phyloP scores from a whole-genome alignment of 345 rosid genomes.

The Camelina sativa region DNA sequence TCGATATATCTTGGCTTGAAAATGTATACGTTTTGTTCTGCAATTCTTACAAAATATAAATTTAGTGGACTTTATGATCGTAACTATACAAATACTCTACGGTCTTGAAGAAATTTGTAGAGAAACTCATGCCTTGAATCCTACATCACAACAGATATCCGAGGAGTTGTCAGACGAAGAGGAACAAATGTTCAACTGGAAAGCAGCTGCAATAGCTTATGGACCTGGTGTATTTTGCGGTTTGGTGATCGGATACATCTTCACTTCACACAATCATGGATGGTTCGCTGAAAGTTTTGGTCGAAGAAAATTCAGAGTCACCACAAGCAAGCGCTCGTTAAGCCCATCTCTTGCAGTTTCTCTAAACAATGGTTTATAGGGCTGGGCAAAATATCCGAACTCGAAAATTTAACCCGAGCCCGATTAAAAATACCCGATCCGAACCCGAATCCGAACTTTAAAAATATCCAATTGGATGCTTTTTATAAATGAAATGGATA shows the following conservation, averaged over 20 bases:
- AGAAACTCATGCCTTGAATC: background rate
- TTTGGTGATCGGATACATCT: conserved; percentile 9
- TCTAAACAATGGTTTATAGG: too few relatives aligned
- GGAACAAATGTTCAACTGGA: background rate
- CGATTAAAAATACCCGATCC: too few relatives aligned
- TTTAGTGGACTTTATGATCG: too few relatives aligned
- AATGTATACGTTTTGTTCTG: too few relatives aligned
- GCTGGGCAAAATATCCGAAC: too few relatives aligned
- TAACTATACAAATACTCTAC: background rate
- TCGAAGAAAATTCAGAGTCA: background rate
- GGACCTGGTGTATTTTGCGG: conserved; percentile 15
- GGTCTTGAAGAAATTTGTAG: conserved; percentile 13
- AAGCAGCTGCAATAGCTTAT: conserved; percentile 13
- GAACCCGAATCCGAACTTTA: too few relatives aligned
- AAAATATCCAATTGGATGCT: too few relatives aligned
- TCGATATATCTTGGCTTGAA: too few relatives aligned
- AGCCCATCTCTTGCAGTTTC: background rate
- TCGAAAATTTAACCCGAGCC: too few relatives aligned
- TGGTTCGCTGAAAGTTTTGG: conserved; percentile 1
- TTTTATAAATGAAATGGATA: too few relatives aligned
- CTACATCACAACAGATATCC: background rate
- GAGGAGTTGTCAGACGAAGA: background rate
- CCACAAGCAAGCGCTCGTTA: background rate
- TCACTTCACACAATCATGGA: conserved; percentile 6
- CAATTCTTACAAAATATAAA: too few relatives aligned